phyloP scores from a whole-genome alignment of 495 filamentous ascomycete genomes.

The Xylaria intraflava region DNA sequence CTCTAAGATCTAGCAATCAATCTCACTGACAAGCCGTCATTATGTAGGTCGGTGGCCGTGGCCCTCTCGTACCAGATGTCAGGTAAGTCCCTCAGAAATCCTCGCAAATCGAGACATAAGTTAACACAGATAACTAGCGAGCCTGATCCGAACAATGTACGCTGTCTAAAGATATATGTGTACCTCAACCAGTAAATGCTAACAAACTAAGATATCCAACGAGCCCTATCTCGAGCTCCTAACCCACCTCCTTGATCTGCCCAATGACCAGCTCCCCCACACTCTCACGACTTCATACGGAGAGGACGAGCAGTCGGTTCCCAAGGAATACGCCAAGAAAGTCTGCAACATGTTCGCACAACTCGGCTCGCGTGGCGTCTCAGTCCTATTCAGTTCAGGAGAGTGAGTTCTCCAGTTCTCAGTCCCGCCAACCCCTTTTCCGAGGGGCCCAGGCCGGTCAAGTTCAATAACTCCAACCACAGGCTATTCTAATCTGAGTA shows the following conservation, averaged over 20 bases:
- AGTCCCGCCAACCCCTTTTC: not conserved
- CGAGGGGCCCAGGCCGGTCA: too few species aligned
- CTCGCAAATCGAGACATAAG: not conserved
- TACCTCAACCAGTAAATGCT: constrained; percentile 7
- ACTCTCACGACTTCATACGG: constrained; percentile 76
- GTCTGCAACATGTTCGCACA: constrained; percentile 61
- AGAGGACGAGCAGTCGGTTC: constrained; percentile 71
- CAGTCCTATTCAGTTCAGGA: constrained; percentile 65
- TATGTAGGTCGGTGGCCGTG: constrained; percentile 28
- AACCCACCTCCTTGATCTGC: constrained; percentile 42
- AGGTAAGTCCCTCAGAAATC: constrained; percentile 10
- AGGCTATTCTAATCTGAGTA: not conserved
- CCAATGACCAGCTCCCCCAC: constrained; percentile 54
- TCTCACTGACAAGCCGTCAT: not conserved
- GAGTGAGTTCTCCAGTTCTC: constrained; percentile 36
- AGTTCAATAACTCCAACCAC: not conserved
- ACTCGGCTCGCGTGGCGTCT: constrained; percentile 69
- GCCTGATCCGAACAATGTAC: constrained; percentile 15
- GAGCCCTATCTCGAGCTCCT: constrained; percentile 75
- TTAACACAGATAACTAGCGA: constrained; percentile 15
- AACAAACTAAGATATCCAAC: constrained; percentile 41
- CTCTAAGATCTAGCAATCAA: not conserved
- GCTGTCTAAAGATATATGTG: not conserved
- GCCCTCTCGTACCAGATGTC: constrained; percentile 34
- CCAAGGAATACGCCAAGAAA: constrained; percentile 54